phyloP scores from a whole-genome alignment of 306 rosid species.

The Vicia sativa region DNA sequence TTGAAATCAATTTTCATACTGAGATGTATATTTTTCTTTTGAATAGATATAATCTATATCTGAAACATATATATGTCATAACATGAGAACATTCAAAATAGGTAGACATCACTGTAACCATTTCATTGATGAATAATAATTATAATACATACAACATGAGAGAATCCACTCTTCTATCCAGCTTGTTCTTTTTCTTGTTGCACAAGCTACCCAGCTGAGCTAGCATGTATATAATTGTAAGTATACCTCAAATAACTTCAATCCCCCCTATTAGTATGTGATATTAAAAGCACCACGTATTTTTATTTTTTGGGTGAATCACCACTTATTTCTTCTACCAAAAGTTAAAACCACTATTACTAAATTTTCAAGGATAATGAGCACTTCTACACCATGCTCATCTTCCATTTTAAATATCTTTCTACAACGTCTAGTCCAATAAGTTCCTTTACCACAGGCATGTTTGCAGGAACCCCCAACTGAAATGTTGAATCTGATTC shows the following conservation, averaged over 20 bases:
- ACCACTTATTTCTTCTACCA: neutral
- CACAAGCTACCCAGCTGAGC: constrained; percentile 17
- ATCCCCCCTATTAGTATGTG: constrained; percentile 12
- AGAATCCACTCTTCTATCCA: neutral
- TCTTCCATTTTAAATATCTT: constrained; percentile 73
- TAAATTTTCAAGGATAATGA: constrained; percentile 12
- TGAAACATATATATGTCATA: neutral
- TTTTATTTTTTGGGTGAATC: neutral
- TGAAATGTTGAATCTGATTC: constrained; percentile 48
- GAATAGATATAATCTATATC: neutral
- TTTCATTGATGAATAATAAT: neutral
- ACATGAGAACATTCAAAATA: neutral
- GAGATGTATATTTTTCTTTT: neutral
- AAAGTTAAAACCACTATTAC: constrained; percentile 1
- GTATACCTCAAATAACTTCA: neutral
- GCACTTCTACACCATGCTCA: constrained; percentile 35
- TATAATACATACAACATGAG: neutral
- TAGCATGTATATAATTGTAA: neutral
- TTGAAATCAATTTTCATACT: constrained; percentile 2
- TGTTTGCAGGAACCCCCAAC: constrained; percentile 80
- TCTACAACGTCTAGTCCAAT: constrained; percentile 76
- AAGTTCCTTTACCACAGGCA: constrained; percentile 84
- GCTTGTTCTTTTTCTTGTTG: constrained; percentile 8
- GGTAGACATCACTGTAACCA: neutral
- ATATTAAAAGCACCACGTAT: neutral